Evolutionary conservation across 148 eudicot genomes (phyloP).

Genomic region (Vaccinium macrocarpon): DNA sequence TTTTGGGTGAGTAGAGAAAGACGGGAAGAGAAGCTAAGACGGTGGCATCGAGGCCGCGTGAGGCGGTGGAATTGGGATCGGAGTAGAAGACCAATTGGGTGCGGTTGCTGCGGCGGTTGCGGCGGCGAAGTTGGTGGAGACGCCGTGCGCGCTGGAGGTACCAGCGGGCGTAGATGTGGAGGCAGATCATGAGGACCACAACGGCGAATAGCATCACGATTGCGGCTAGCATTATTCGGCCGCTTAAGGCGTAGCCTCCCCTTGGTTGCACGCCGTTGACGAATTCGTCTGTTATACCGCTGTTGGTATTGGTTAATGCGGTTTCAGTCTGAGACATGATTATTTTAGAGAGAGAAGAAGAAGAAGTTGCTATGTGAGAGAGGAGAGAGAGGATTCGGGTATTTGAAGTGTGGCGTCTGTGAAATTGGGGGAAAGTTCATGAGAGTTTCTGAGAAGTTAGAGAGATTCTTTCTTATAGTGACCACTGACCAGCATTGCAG

Average conservation of each 20-base stretch:
- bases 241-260: conserved; percentile 53
- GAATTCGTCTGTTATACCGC: not conserved
- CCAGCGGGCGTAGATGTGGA: conserved; percentile 86
- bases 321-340: not conserved
- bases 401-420: not conserved
- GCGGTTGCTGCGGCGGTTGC: conserved; percentile 44
- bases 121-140: conserved; percentile 35
- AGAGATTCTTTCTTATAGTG: not conserved
- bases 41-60: conserved; percentile 55
- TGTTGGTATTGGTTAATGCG: not conserved
- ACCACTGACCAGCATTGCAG: not conserved
- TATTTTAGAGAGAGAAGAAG: not conserved
- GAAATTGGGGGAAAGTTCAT: conserved; percentile 15
- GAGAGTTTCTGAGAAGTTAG: conserved; percentile 19
- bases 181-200: conserved; percentile 56
- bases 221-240: conserved; percentile 78
- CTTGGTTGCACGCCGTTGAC: conserved; percentile 8
- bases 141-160: conserved; percentile 58
- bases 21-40: conserved; percentile 61
- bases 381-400: not conserved
- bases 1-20: conserved; percentile 20
- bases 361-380: not conserved
- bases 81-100: conserved; percentile 61
- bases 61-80: conserved; percentile 18
- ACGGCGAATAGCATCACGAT: conserved; percentile 63